These are phyloP conservation scores for Entomortierella beljakovae DNA, from an alignment of 192 early-diverging fungal genomes.

Conservation along the genomic window DNA sequence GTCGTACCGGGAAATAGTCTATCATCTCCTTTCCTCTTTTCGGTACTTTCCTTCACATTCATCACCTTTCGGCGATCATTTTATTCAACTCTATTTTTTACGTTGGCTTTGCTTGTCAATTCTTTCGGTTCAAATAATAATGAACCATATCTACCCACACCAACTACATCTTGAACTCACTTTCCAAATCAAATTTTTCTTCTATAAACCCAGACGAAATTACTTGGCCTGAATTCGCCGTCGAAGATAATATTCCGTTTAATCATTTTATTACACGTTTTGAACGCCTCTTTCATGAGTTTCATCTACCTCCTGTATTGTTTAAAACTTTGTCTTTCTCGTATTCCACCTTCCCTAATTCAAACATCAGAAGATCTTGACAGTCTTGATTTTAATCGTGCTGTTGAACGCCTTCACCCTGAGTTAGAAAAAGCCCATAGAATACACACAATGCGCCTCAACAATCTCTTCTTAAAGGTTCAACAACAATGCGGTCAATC, in stretches of 20 bases:
- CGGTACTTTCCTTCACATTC: no score
- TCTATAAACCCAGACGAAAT: slow-evolving; percentile 1
- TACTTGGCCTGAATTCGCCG: slow-evolving; percentile 12
- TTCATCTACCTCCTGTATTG: background rate
- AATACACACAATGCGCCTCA: background rate
- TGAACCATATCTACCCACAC: background rate
- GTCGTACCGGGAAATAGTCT: no score
- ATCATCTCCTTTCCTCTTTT: no score
- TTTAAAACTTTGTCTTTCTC: slow-evolving; percentile 8
- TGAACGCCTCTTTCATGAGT: slow-evolving; percentile 1
- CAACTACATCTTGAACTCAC: background rate
- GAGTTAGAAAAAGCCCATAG: background rate
- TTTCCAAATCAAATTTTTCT: background rate
- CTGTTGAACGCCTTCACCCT: background rate
- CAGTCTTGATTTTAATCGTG: slow-evolving; percentile 3
- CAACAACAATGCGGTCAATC: slow-evolving; percentile 10
- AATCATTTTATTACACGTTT: background rate
- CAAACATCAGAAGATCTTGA: background rate
- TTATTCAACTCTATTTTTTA: no score
- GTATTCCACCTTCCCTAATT: background rate
- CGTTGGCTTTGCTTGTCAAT: no score
- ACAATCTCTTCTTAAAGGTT: background rate
- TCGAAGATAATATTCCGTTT: slow-evolving; percentile 5
- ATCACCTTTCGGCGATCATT: no score
- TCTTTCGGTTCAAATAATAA: background rate